Evolutionary conservation across 768 basidiomycete genomes (phyloP).

Genomic region (Amanita thiersii): DNA sequence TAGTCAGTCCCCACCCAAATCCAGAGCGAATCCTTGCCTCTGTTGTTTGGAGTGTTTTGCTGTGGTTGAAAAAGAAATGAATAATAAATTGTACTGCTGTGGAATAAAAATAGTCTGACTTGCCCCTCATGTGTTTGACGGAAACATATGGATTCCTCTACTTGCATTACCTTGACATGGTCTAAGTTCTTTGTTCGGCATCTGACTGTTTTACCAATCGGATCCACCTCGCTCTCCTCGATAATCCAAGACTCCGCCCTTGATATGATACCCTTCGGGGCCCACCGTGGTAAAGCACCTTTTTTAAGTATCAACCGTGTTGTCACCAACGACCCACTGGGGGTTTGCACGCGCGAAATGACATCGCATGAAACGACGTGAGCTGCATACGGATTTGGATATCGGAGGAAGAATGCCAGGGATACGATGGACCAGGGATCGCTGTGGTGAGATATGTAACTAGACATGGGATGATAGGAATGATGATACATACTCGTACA

Average conservation of each 20-base stretch:
- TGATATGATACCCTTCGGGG: slow-evolving; percentile 71
- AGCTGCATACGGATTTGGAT: slow-evolving; percentile 90
- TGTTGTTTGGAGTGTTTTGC: slow-evolving; percentile 77
- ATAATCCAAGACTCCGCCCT: slow-evolving; percentile 91
- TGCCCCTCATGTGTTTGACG: slow-evolving; percentile 66
- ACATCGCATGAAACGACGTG: slow-evolving; percentile 97
- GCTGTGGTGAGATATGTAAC: slow-evolving; percentile 30
- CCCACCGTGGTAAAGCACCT: slow-evolving; percentile 90
- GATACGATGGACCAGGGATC: slow-evolving; percentile 93
- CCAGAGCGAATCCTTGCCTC: slow-evolving; percentile 84
- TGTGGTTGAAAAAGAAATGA: slow-evolving; percentile 18
- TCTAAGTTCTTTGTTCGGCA: slow-evolving; percentile 87
- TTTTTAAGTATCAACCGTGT: slow-evolving; percentile 90
- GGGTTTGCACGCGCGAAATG: slow-evolving; percentile 70
- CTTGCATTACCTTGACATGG: slow-evolving; percentile 90
- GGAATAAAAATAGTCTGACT: slow-evolving; percentile 15
- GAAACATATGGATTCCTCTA: slow-evolving; percentile 76
- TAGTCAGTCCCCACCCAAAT: slow-evolving; percentile 87
- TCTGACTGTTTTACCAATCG: slow-evolving; percentile 64
- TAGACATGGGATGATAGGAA: background rate
- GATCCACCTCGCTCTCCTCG: slow-evolving; percentile 92
- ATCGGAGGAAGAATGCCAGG: slow-evolving; percentile 89
- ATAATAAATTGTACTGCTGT: background rate
- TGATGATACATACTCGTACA: slow-evolving; percentile 39
- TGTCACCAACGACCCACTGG: slow-evolving; percentile 70